Base-by-base conservation (phyloP, 257 asterid species). In the Capsicum baccatum region DNA sequence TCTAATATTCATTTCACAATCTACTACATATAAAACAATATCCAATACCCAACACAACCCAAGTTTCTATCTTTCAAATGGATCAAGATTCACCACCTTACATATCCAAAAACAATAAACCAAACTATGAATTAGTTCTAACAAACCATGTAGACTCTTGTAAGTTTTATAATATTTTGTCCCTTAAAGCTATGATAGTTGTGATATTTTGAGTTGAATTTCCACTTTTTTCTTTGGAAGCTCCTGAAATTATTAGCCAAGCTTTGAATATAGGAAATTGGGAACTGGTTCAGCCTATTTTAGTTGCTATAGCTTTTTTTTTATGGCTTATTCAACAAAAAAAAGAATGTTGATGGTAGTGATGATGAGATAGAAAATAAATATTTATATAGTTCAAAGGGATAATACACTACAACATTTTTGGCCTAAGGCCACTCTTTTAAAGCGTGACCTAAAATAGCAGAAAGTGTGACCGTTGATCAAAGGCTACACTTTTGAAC, bases 281-380 rank as follows among this genome's bases (percentile, higher is more conserved):
- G 98, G 99, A 96, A 91, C 89, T 96, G 86, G 85, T 96, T 68
- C 98, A 96, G 90, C 94, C 94, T 33, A 83, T 96, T 80, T 92
- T 92, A 66, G 98, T 96, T 67, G 99, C 98, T 15, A 92, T 96
- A 35, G 97, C 97, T 12, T 98, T 96, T 66, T 66, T 96, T 98
- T 42, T 96, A 96, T 42, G 98, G 99, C 5, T 83, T 94, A 1
- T 96, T 96, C 33, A 94, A 98, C 92, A 90, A 83, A 90, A 91
- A 89, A 89, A 89, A 91, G 12, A 96, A 94, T 11, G 95, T 88
- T 5, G n/a, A 84, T 26, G 33, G 33, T 26, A 26, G 33, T 1
- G 92, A 26, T 26, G 33, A 26, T 26, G 1, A 86, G 12, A 90
- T 91, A 48, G 94, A 94, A 60, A 62, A 21, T 62, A 39, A 62